Conservation (phyloP, 148 eudicot genomes). For the Rheum nobile region DNA sequence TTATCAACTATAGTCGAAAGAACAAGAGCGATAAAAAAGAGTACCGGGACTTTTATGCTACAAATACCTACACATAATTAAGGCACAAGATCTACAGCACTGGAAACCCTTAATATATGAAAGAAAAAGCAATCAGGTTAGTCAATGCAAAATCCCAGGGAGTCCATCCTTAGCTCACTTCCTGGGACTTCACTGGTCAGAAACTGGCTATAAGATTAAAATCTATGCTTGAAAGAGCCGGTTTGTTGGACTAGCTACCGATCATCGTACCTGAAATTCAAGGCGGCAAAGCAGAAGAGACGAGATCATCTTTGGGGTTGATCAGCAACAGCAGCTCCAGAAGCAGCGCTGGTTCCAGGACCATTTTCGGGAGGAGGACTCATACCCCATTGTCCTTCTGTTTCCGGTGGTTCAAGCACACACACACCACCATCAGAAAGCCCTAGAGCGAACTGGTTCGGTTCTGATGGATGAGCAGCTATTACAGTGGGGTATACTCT, state of each 20-base stretch:
- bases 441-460: constrained; percentile 12
- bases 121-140: background rate
- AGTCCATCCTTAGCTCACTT: background rate
- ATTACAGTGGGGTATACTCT: constrained; percentile 12
- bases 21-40: background rate
- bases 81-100: constrained; percentile 4
- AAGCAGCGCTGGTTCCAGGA: constrained; percentile 5
- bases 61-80: background rate
- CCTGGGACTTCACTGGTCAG: background rate
- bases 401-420: constrained; percentile 13
- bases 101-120: background rate
- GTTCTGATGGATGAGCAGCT: constrained; percentile 15
- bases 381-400: constrained; percentile 13
- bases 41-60: background rate
- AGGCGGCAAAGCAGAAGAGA: background rate
- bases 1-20: background rate
- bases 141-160: background rate
- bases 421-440: constrained; percentile 13
- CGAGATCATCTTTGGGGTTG: constrained; percentile 10
- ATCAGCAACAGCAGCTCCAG: constrained; percentile 5
- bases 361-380: constrained; percentile 12
- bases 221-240: background rate
- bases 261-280: background rate
- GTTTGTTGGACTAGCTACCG: background rate
- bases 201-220: background rate